Percentiles rank a stretch among this genome's conserved stretches.
Evolutionary conservation across 257 asterid species (phyloP).

Genomic region (Rehmannia glutinosa): DNA sequence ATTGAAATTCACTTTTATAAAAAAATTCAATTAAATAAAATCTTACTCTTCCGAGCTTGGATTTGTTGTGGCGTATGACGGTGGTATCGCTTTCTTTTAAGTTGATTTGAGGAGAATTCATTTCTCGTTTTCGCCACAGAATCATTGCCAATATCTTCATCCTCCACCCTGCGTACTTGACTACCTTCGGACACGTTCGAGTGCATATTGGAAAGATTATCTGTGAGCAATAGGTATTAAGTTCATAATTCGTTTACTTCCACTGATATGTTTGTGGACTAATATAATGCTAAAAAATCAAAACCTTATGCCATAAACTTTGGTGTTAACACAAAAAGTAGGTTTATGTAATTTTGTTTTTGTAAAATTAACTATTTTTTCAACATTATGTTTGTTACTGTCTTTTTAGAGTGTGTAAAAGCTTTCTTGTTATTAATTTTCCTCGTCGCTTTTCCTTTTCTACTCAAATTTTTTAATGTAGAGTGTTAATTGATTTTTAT

Average conservation of each 20-base stretch:
- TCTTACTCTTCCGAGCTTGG: conserved; percentile 33
- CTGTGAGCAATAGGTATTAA: neutral
- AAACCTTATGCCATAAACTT: neutral
- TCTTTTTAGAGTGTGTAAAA: too few relatives aligned
- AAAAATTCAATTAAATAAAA: neutral
- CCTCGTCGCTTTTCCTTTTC: too few relatives aligned
- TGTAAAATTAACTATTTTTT: too few relatives aligned
- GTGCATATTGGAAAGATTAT: neutral
- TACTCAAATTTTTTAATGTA: neutral
- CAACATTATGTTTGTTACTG: too few relatives aligned
- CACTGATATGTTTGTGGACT: neutral
- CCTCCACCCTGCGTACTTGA: neutral
- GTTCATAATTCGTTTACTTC: neutral
- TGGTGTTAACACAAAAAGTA: too few relatives aligned
- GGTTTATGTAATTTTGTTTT: too few relatives aligned
- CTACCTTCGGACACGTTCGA: neutral
- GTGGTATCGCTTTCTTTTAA: too few relatives aligned
- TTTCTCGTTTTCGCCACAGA: neutral
- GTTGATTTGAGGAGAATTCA: neutral
- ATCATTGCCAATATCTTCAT: neutral
- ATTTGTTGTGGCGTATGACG: conserved; percentile 30
- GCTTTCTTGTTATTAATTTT: too few relatives aligned
- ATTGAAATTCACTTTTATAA: too few relatives aligned
- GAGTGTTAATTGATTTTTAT: too few relatives aligned
- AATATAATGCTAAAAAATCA: neutral